Evolutionary conservation across 306 rosid species (phyloP), one percentile per base, ranked within the genome.

Genomic region (Fagus sylvatica): DNA sequence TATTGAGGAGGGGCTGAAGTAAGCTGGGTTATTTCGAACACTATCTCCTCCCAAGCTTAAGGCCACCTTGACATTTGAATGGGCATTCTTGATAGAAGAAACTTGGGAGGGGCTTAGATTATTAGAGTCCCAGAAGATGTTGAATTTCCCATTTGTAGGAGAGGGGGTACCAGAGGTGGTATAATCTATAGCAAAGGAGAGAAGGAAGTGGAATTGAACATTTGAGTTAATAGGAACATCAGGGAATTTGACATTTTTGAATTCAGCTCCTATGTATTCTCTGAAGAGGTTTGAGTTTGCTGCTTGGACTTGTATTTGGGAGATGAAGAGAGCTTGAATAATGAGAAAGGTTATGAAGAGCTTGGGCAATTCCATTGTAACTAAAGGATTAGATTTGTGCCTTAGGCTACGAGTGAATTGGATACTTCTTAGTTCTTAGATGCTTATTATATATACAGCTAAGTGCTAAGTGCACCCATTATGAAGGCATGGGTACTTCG

Each of bases 101-200:
- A 93, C 97, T 32, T 88, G 84, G 61, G 93, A 81, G 9, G 97
- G 91, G 79, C 78, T 78, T 6, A 93, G 98, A 61, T 93, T 91
- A 1, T 37, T 0, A 0, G 90, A 49, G 72, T 91, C 96, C 97
- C 97, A 93, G 43, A 90, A 93, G 37, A 91, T 54, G 70, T 89
- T 87, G 79, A 91, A 91, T 0, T 85, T 85, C 40, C 97, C 97
- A 3, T 90, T 82, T 46, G 96, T 93, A 30, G 94, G 87, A 15
- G 93, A 80, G 7, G 90, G 74, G 34, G 88, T 73, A 4, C 69
- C 80, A 0, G 96, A 91, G 9, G 88, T 8, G 51, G 90, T 93
- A 1, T 85, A 93, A 71, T 93, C 98, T 0, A 91, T 90, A 6
- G 92, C 91, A 22, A 93, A 93, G 53, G 98, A 87, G 51, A 90